These are phyloP conservation scores for Ilyonectria sp. DNA, from an alignment of 2,329 filamentous ascomycete species.

Conservation along the genomic window DNA sequence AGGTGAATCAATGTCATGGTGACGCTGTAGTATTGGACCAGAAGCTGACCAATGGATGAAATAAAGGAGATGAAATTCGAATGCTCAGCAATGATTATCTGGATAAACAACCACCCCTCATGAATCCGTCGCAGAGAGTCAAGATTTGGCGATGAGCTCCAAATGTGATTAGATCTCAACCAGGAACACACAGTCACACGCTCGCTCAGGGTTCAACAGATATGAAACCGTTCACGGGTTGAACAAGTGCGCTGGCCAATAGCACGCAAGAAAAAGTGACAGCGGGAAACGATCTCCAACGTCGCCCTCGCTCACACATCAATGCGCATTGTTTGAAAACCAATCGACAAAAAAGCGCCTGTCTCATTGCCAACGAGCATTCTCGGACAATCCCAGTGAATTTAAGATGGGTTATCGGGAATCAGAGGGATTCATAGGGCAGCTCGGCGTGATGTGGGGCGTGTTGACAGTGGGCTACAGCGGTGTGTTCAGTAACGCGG, in stretches of 20 bases:
- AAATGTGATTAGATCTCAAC: too few relatives aligned
- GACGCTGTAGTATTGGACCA: too few relatives aligned
- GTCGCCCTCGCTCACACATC: neutral
- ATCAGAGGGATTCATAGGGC: slow-evolving; percentile 7
- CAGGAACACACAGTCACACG: too few relatives aligned
- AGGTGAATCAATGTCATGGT: too few relatives aligned
- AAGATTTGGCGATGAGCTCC: too few relatives aligned
- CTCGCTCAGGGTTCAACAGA: neutral
- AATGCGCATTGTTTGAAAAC: neutral
- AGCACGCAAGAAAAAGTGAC: neutral
- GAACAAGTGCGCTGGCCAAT: neutral
- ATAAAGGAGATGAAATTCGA: too few relatives aligned
- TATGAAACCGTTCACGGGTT: neutral
- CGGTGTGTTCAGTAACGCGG: neutral
- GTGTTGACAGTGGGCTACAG: slow-evolving; percentile 10
- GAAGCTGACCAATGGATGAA: too few relatives aligned
- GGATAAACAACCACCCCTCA: too few relatives aligned
- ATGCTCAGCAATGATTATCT: too few relatives aligned
- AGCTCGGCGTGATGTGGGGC: slow-evolving; percentile 11
- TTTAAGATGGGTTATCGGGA: neutral
- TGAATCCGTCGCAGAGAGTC: too few relatives aligned
- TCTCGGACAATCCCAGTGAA: neutral
- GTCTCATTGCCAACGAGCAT: slow-evolving; percentile 2
- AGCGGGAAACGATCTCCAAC: too few relatives aligned
- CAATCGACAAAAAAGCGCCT: neutral